Evolutionary conservation across 768 basidiomycete genomes (phyloP), one percentile per base, ranked within the genome.

Genomic region (Boletus rex-veris): DNA sequence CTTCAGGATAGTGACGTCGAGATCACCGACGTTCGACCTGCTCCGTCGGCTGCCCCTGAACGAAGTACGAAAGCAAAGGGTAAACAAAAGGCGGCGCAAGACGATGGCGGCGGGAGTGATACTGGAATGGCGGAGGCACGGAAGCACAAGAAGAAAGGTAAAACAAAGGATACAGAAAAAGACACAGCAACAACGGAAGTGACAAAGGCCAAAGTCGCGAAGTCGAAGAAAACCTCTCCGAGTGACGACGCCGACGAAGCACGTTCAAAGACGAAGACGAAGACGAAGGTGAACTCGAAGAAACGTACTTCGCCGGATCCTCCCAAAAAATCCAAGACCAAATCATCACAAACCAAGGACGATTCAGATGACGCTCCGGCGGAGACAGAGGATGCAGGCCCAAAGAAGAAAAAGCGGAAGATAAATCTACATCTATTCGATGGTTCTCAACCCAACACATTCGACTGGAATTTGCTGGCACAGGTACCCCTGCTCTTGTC

Each of bases 391-490:
- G 70, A 67, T 46, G 60, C 37, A 7, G 71, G 54, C 9, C 78
- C 71, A 15, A 84, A 81, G 71, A 86, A 85, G 74, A 88, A 86
- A 71, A 86, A 82, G 62, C 79, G 85, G 57, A 87, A 83, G 70
- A 81, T 89, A 50, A 82, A 83, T 54, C 59, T 35, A 35, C 33
- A 28, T 35, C 14, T 86, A n/a, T 85, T 85, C 61, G 72, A 74
- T 6, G 50, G 69, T 24, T 71, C 73, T 35, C 70, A 76, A 52
- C 73, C 76, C 16, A 56, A 67, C 16, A 70, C 75, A 16, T 77
- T 77, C 44, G 62, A 75, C 21, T 83, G 83, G 72, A 73, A 77
- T 57, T 71, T 76, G 57, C 57, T 76, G 45, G 62, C 66, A 35
- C 69, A 71, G 66, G 79, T 78, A 62, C 18, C 55, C 41, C 61